Percentiles rank a stretch among this genome's conserved stretches.
phyloP scores from a whole-genome alignment of 345 rosid genomes.

The Iberis pinnata region DNA sequence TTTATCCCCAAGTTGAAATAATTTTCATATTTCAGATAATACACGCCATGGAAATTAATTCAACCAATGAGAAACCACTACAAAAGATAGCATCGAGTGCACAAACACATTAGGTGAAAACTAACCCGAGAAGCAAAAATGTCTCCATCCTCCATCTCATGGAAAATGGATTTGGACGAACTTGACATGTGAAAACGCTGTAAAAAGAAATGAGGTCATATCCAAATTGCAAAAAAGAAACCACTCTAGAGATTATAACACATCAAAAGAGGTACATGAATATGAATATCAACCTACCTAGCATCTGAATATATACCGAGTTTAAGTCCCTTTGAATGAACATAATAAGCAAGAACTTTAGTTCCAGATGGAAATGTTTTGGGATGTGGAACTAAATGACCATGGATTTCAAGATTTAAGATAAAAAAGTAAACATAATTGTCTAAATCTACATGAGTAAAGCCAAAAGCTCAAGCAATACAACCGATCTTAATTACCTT shows the following conservation, averaged over 20 bases:
- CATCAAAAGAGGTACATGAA: too few relatives aligned
- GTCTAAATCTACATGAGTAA: not conserved
- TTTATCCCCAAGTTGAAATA: constrained; percentile 83
- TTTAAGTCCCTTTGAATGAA: constrained; percentile 80
- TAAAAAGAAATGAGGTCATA: constrained; percentile 23
- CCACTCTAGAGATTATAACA: constrained; percentile 17
- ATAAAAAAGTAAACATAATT: not conserved
- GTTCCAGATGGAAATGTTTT: constrained; percentile 84
- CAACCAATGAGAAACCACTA: constrained; percentile 15
- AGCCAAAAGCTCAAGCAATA: not conserved
- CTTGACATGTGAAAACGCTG: constrained; percentile 85
- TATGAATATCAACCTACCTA: constrained; percentile 67
- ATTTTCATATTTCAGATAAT: constrained; percentile 93
- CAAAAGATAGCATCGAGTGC: too few relatives aligned
- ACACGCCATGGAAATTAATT: constrained; percentile 57
- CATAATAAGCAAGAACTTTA: constrained; percentile 72
- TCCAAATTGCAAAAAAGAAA: too few relatives aligned
- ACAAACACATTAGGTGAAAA: constrained; percentile 21
- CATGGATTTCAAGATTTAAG: constrained; percentile 38
- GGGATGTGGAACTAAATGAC: constrained; percentile 66
- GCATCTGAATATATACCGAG: constrained; percentile 99
- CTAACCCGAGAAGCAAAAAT: constrained; percentile 94
- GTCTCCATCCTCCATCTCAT: constrained; percentile 70
- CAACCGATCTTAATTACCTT: constrained; percentile 42
- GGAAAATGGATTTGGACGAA: constrained; percentile 88